Evolutionary conservation across 2,329 filamentous ascomycete genomes (phyloP).

Genomic region (Pseudocercospora pini-densiflorae): DNA sequence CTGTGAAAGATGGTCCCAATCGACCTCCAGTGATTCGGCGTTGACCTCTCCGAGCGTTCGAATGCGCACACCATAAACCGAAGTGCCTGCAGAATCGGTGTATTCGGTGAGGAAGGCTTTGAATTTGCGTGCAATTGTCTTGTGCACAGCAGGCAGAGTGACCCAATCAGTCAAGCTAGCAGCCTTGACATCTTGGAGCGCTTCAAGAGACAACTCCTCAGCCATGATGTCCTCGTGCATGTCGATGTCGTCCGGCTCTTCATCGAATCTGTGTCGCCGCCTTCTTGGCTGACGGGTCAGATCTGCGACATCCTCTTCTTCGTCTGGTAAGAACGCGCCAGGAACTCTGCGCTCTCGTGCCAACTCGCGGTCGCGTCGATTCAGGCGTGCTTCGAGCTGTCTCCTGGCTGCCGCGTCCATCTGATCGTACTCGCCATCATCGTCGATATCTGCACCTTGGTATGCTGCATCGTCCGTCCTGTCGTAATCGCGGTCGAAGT

Average conservation of each 20-base stretch:
- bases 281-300: constrained; percentile 83
- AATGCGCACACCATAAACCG: constrained; percentile 93
- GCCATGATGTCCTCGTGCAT: constrained; percentile 95
- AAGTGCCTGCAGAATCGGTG: constrained; percentile 84
- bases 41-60: constrained; percentile 96
- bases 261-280: constrained; percentile 88
- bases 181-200: constrained; percentile 89
- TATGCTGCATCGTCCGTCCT: constrained; percentile 63
- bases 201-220: constrained; percentile 90
- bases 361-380: constrained; percentile 74
- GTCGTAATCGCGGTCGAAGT: constrained; percentile 67
- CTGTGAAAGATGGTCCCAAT: constrained; percentile 87
- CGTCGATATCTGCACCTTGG: constrained; percentile 73
- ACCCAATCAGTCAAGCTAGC: constrained; percentile 96
- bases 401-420: constrained; percentile 70
- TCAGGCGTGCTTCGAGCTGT: constrained; percentile 72
- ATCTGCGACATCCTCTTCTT: constrained; percentile 83
- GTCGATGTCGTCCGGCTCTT: constrained; percentile 85
- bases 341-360: constrained; percentile 68
- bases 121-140: constrained; percentile 95
- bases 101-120: constrained; percentile 97
- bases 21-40: constrained; percentile 93
- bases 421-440: constrained; percentile 74
- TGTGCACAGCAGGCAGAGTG: constrained; percentile 83
- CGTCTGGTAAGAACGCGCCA: constrained; percentile 74